These are phyloP conservation scores for Lolium multiflorum DNA, from an alignment of 176 grass and related monocot species.

Conservation along the genomic window DNA sequence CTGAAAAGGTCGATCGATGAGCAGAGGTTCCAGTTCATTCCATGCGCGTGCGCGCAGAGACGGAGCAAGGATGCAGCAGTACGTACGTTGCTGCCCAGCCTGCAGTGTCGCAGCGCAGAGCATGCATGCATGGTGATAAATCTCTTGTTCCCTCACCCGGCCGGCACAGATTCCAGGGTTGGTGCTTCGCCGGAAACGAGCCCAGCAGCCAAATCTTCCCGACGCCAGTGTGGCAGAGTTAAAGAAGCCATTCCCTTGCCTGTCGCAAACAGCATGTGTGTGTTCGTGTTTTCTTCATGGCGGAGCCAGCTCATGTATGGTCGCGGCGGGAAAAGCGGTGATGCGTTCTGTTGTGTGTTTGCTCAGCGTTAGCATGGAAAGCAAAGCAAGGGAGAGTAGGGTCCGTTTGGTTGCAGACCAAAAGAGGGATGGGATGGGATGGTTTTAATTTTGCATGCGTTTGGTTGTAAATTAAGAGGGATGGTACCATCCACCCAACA, in stretches of 20 bases:
- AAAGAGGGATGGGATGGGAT: no score
- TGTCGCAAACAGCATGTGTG: constrained; percentile 21
- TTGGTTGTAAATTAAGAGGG: no score
- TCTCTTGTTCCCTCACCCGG: constrained; percentile 23
- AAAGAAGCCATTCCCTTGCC: neutral
- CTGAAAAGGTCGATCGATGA: neutral
- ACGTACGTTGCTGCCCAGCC: neutral
- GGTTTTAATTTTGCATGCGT: no score
- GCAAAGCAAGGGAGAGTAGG: neutral
- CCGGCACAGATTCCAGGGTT: constrained; percentile 55
- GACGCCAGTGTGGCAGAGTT: constrained; percentile 3
- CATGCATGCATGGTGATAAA: neutral
- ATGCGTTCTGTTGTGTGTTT: constrained; percentile 18
- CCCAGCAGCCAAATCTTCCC: constrained; percentile 50
- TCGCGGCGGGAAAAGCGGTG: constrained; percentile 25
- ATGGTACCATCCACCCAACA: no score
- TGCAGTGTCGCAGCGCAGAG: neutral
- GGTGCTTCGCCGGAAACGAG: constrained; percentile 44
- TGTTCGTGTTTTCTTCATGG: neutral
- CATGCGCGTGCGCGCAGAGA: neutral
- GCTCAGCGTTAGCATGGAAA: neutral
- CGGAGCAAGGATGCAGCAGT: neutral
- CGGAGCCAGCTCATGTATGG: neutral
- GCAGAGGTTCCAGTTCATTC: constrained; percentile 15
- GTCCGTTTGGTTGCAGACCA: no score